Evolutionary conservation across 1,284 basidiomycete species (phyloP).

Genomic region (Sporisorium graminicola): DNA sequence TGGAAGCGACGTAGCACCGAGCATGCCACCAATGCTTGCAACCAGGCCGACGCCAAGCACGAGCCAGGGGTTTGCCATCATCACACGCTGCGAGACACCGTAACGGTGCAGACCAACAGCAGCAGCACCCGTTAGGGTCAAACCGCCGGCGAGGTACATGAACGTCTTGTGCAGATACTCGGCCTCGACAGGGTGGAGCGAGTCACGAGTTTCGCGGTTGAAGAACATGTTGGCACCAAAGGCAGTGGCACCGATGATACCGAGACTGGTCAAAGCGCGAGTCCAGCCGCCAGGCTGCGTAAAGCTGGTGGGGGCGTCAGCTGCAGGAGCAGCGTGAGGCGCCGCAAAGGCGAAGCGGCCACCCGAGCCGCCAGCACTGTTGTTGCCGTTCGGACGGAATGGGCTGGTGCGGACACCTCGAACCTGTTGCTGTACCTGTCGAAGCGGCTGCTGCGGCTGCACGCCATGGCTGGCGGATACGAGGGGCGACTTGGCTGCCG

Average conservation of each 20-base stretch:
- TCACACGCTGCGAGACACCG: slow-evolving; percentile 81
- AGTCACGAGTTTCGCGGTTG: slow-evolving; percentile 66
- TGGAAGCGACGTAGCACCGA: slow-evolving; percentile 66
- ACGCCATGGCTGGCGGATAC: slow-evolving; percentile 8
- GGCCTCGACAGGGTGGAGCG: slow-evolving; percentile 49
- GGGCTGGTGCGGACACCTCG: slow-evolving; percentile 48
- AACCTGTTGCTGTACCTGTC: slow-evolving; percentile 42
- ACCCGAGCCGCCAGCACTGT: slow-evolving; percentile 14
- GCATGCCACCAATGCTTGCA: slow-evolving; percentile 70
- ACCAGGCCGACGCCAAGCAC: slow-evolving; percentile 84
- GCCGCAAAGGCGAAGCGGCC: slow-evolving; percentile 46
- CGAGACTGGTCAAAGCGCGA: slow-evolving; percentile 58
- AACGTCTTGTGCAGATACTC: slow-evolving; percentile 83
- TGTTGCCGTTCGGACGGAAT: slow-evolving; percentile 42
- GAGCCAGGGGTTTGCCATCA: slow-evolving; percentile 86
- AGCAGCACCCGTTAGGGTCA: slow-evolving; percentile 81
- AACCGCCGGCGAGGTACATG: slow-evolving; percentile 85
- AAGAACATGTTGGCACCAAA: slow-evolving; percentile 67
- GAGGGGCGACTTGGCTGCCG: slow-evolving; percentile 16
- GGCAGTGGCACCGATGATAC: slow-evolving; percentile 65
- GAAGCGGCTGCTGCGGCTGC: slow-evolving; percentile 9
- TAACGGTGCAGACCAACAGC: slow-evolving; percentile 82
- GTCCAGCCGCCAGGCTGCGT: slow-evolving; percentile 63
- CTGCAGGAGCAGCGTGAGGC: slow-evolving; percentile 56
- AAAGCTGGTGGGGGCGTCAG: slow-evolving; percentile 56